A percentile compares a stretch with the other conserved stretches of the same genome.
phyloP scores from a whole-genome alignment of 257 asterid species.

The Prunella vulgaris region DNA sequence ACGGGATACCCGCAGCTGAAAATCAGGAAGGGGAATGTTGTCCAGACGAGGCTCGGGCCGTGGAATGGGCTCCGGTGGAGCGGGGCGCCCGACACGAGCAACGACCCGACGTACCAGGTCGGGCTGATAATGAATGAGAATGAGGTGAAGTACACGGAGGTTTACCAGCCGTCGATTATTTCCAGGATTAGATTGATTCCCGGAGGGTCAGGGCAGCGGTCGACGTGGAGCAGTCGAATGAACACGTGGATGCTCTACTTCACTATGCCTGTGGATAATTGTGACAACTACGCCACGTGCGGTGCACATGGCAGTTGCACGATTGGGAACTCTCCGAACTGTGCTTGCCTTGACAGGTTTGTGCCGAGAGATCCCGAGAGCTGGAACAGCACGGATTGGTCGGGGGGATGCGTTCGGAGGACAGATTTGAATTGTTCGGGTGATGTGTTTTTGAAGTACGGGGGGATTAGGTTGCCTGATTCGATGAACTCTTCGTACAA shows the following conservation, averaged over 20 bases:
- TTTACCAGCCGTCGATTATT: neutral
- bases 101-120: neutral
- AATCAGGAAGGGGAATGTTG: neutral
- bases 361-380: slow-evolving; percentile 16
- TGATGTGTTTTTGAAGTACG: slow-evolving; percentile 22
- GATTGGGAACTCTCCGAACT: slow-evolving; percentile 14
- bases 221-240: slow-evolving; percentile 23
- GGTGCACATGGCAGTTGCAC: slow-evolving; percentile 40
- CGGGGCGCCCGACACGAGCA: slow-evolving; percentile 20
- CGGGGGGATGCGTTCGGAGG: slow-evolving; percentile 24
- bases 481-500: slow-evolving; percentile 12
- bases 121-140: slow-evolving; percentile 12
- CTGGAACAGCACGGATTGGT: slow-evolving; percentile 28
- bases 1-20: neutral
- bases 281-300: slow-evolving; percentile 37
- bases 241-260: slow-evolving; percentile 22
- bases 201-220: slow-evolving; percentile 10
- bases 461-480: slow-evolving; percentile 31
- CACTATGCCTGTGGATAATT: slow-evolving; percentile 14
- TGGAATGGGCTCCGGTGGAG: slow-evolving; percentile 41
- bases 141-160: neutral
- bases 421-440: slow-evolving; percentile 8
- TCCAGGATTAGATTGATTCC: slow-evolving; percentile 12
- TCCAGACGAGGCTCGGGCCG: slow-evolving; percentile 26
- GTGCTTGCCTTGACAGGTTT: slow-evolving; percentile 38